phyloP scores from a whole-genome alignment of 2,329 filamentous ascomycete species.

The Diaporthe sp. region DNA sequence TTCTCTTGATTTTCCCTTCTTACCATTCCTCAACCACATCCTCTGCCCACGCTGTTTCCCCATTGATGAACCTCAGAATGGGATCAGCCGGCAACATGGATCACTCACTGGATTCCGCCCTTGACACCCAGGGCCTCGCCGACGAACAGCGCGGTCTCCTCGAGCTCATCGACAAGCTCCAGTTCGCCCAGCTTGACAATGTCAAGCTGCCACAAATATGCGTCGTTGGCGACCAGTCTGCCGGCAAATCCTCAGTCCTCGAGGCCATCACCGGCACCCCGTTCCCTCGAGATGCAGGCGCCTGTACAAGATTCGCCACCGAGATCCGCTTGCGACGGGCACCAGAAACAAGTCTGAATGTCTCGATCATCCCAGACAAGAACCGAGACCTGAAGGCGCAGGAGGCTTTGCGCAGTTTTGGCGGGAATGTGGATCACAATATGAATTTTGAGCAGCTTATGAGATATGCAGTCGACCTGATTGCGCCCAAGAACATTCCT shows the following conservation, averaged over 20 bases:
- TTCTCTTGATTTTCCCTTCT: neutral
- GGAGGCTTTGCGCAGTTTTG: constrained; percentile 61
- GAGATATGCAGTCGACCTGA: constrained; percentile 64
- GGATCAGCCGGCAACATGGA: constrained; percentile 35
- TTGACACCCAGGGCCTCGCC: constrained; percentile 64
- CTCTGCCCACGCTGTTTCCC: neutral
- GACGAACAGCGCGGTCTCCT: constrained; percentile 69
- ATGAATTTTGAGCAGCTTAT: constrained; percentile 65
- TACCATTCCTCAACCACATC: neutral
- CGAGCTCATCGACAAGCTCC: constrained; percentile 64
- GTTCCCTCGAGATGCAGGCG: constrained; percentile 70
- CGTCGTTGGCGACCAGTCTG: constrained; percentile 74
- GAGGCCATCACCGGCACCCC: constrained; percentile 74
- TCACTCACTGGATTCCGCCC: constrained; percentile 60
- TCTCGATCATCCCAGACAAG: constrained; percentile 70
- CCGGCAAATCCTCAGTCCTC: constrained; percentile 74
- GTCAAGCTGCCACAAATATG: constrained; percentile 71
- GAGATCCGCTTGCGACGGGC: constrained; percentile 69
- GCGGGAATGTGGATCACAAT: constrained; percentile 59
- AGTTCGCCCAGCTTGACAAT: constrained; percentile 52
- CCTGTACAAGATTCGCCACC: constrained; percentile 74
- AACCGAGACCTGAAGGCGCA: constrained; percentile 61
- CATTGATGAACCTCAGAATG: constrained; percentile 31
- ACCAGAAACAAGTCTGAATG: constrained; percentile 58
- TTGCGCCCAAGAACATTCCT: constrained; percentile 63